Evolutionary conservation across 192 early-diverging fungal genomes (phyloP).

Genomic region (Fimicolochytrium jonesii): DNA sequence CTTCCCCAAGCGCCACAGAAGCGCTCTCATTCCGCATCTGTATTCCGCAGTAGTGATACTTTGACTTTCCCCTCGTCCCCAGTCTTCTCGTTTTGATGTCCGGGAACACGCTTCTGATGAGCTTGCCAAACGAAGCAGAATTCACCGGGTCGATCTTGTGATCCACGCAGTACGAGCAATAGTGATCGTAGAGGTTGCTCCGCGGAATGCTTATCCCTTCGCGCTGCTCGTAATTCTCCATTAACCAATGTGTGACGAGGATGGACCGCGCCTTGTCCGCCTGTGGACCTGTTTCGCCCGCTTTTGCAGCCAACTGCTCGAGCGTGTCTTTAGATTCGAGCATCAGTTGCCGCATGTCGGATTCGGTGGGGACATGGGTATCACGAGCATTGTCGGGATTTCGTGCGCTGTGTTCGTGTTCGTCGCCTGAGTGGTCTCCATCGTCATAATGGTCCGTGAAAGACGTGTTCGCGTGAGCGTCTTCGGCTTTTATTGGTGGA

Average conservation of each 20-base stretch:
- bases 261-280: conserved; percentile 26
- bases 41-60: conserved; percentile 51
- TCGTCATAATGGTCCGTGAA: neutral
- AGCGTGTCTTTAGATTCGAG: conserved; percentile 24
- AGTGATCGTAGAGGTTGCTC: conserved; percentile 44
- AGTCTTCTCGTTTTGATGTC: conserved; percentile 46
- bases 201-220: conserved; percentile 41
- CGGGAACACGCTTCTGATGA: conserved; percentile 46
- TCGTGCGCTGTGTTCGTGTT: neutral
- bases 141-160: conserved; percentile 41
- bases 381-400: conserved; percentile 22
- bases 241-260: conserved; percentile 29
- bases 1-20: too few species aligned
- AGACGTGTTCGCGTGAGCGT: neutral
- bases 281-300: conserved; percentile 14
- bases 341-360: conserved; percentile 20
- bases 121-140: conserved; percentile 49
- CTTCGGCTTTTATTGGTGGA: too few species aligned
- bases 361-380: conserved; percentile 23
- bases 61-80: conserved; percentile 41
- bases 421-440: conserved; percentile 20
- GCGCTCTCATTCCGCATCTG: conserved; percentile 19
- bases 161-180: conserved; percentile 32
- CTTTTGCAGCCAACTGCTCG: conserved; percentile 22
- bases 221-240: conserved; percentile 38